Evolutionary conservation across 108 stramenopile genomes (phyloP), one percentile per base, ranked within the genome.

Genomic region (Ochromonas danica): DNA sequence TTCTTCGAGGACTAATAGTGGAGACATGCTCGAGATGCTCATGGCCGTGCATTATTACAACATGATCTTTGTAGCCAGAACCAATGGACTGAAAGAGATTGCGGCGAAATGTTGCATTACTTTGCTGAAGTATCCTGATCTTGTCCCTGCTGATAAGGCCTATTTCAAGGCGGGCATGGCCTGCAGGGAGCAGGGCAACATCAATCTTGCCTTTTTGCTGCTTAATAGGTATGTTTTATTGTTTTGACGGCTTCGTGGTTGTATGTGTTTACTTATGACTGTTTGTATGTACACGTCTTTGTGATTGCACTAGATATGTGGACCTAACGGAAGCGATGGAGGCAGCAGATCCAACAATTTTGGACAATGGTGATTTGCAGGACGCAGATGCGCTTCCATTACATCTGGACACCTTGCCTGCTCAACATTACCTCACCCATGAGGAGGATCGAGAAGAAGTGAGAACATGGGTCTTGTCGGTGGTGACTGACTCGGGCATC

Each of bases 251-350:
- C 10, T 25, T 14, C 38, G 6, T 30, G 10, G 17, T 75, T 33
- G 40, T 57, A 35, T 38, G 22, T 35, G 40, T 42, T 28, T 57
- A 35, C 14, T 41, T 41, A 28, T 75, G 3, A 75, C 38, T n/a
- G 3, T 51, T 14, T 51, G 22, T 51, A 51, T 51, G 22, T 51
- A 51, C 45, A 14, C 45, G 27, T 75, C 6, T 75, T 75, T 27
- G 31, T 67, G 3, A 28, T 25, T n/a, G n/a, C 17, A 38, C 22
- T 36, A 75, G 91, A 0, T 90, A 89, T 85, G 80, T 91, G 0
- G 91, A 91, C 42, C 65, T 91, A 6, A 79, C 86, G 31, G 91
- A 91, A 78, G 90, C 90, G 33, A 89, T 90, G 42, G 91, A 91
- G n/a, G 88, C 72, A 14, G 51, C 43, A 33, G 40, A 75, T 75